Percentiles rank a stretch among this genome's conserved stretches.
phyloP scores from a whole-genome alignment of 441 rosid genomes.

The Rhodomyrtus psidioides region DNA sequence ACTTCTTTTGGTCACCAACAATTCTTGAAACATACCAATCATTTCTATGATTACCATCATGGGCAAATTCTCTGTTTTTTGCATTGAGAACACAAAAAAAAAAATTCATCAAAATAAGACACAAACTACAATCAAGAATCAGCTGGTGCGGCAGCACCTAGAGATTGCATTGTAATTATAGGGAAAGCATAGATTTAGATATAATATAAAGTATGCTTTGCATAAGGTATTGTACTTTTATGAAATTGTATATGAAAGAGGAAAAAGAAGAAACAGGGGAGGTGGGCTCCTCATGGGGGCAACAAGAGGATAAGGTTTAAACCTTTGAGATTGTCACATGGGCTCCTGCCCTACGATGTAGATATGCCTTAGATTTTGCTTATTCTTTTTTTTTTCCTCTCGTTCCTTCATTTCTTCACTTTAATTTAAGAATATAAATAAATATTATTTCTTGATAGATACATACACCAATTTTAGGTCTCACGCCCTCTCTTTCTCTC shows the following conservation, averaged over 20 bases:
- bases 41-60: not conserved
- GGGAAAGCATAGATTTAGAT: not conserved
- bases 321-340: not conserved
- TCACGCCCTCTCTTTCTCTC: not conserved
- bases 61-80: not conserved
- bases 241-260: not conserved
- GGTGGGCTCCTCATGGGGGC: not conserved
- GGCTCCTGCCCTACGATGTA: not conserved
- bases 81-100: not conserved
- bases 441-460: not conserved
- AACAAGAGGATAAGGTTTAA: not conserved
- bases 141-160: not conserved
- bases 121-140: not conserved
- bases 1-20: not conserved
- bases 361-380: not conserved
- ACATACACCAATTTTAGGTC: not conserved
- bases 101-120: not conserved
- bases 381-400: not conserved
- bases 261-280: not conserved
- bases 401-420: no score
- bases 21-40: not conserved
- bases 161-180: not conserved
- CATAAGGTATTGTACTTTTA: not conserved
- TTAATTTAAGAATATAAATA: not conserved
- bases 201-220: not conserved